Percentiles rank a stretch among this genome's conserved stretches.
Evolutionary conservation across 1,139 yeast genomes (phyloP).

Genomic region (Debaryomyces sp.): DNA sequence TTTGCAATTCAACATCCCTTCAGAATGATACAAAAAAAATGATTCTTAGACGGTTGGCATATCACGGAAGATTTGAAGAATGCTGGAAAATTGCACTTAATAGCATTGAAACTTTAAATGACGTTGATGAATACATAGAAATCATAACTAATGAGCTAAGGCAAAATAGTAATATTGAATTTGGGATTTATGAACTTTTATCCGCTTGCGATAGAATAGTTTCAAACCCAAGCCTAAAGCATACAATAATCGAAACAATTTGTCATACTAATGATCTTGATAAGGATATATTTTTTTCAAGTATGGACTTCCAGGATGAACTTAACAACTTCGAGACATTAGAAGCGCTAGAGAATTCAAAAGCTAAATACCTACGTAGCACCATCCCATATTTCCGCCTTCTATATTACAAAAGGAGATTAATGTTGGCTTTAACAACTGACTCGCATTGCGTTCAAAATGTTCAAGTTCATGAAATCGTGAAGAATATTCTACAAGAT

Average conservation of each 20-base stretch:
- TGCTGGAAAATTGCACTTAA: conserved; percentile 36
- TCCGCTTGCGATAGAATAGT: conserved; percentile 17
- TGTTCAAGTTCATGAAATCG: neutral
- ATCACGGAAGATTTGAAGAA: conserved; percentile 31
- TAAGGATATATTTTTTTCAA: neutral
- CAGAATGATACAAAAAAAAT: conserved; percentile 25
- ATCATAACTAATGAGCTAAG: conserved; percentile 22
- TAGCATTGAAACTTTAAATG: conserved; percentile 34
- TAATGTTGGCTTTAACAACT: neutral
- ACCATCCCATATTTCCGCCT: conserved; percentile 4
- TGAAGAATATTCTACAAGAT: neutral
- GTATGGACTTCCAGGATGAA: neutral
- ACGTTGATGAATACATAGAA: conserved; percentile 41
- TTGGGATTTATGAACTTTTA: conserved; percentile 29
- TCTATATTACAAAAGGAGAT: conserved; percentile 5
- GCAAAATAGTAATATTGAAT: conserved; percentile 19
- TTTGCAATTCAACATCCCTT: conserved; percentile 21
- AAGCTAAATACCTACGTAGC: neutral
- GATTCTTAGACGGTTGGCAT: conserved; percentile 30
- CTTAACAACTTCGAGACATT: conserved; percentile 4
- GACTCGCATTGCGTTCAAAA: neutral
- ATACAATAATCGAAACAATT: conserved; percentile 25
- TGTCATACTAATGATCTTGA: conserved; percentile 12
- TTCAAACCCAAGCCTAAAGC: conserved; percentile 18
- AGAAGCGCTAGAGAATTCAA: neutral